Conservation (phyloP, 1,139 yeast species). For the Magnusiomyces fungicola region DNA sequence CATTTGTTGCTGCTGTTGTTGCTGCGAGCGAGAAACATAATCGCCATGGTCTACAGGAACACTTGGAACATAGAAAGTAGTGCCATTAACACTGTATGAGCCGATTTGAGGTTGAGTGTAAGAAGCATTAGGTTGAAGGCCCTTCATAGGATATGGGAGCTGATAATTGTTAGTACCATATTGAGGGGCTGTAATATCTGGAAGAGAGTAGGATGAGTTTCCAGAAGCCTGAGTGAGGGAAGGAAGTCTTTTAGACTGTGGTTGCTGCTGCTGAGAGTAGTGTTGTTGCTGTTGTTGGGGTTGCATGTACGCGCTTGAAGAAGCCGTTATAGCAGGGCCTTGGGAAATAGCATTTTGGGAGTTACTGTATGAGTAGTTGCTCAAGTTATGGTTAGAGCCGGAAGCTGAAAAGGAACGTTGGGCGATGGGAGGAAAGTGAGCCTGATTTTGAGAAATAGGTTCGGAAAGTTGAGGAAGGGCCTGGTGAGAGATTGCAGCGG, state of each 20-base stretch:
- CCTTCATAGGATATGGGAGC: conserved; percentile 12
- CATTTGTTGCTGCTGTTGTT: not conserved
- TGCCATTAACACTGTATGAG: conserved; percentile 22
- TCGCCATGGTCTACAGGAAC: conserved; percentile 22
- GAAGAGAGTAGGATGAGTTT: conserved; percentile 4
- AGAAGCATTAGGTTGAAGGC: conserved; percentile 7
- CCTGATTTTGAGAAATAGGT: not conserved
- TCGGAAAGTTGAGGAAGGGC: not conserved
- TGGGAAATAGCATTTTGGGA: not conserved
- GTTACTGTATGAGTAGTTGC: not conserved
- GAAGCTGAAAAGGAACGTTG: not conserved
- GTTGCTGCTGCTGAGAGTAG: conserved; percentile 6
- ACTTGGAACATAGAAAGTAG: conserved; percentile 24
- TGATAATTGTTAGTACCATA: conserved; percentile 10
- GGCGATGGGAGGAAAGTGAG: not conserved
- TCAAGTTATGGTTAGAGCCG: not conserved
- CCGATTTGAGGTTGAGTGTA: conserved; percentile 10
- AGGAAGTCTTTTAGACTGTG: conserved; percentile 7
- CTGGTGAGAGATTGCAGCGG: not conserved
- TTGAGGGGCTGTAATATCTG: conserved; percentile 7
- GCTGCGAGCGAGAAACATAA: conserved; percentile 12
- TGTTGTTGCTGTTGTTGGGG: conserved; percentile 2
- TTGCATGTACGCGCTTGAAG: conserved; percentile 12
- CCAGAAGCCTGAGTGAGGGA: conserved; percentile 6
- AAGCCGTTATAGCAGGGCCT: conserved; percentile 2